Evolutionary conservation across 805 yeast genomes (phyloP), one percentile per base, ranked within the genome.

Genomic region (Cyberlindnera mrakii): DNA sequence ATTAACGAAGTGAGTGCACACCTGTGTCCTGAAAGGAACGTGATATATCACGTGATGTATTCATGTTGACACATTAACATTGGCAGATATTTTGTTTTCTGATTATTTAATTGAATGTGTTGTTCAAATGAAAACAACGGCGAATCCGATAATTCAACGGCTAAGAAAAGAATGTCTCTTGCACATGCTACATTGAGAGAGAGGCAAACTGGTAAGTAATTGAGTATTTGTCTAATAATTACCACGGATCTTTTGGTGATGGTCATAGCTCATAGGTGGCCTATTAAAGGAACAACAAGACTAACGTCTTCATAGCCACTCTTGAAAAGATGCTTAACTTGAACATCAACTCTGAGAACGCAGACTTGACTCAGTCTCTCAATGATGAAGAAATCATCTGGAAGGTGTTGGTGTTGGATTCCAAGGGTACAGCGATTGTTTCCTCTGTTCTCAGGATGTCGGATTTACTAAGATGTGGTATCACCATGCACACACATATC

Each of bases 361-460:
- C 77, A 6, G 81, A 77, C 51, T 63, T 74, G 43, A 74, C 80
- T 8, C 71, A 76, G 32, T 74, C 82, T 7, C 65, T 74, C 17
- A 74, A 74, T 46, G 75, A 71, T 39, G 85, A 81, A 52, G 88
- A 82, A 50, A 72, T 86, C 42, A 72, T 82, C 25, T 93, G 99
- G 99, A 93, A 93, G 59, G 96, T 86, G 8, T 72, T 93, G 39
- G 77, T 93, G 5, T 72, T 93, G 51, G 99, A 93, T 61, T 62
- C 71, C 33, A 76, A 80, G 45, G 85, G 96, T 33, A 85, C 95
- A 27, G 84, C 85, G 15, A 83, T 93, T 34, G 77, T 93, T 6
- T 89, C 97, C 3, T 85, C 96, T 6, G 91, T 93, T n/a, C 66
- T 93, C 43, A 72, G 98, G 46, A 96, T 91, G 48, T 88, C 88